phyloP scores from a whole-genome alignment of 768 basidiomycete species.

The Psilocybe sp. region DNA sequence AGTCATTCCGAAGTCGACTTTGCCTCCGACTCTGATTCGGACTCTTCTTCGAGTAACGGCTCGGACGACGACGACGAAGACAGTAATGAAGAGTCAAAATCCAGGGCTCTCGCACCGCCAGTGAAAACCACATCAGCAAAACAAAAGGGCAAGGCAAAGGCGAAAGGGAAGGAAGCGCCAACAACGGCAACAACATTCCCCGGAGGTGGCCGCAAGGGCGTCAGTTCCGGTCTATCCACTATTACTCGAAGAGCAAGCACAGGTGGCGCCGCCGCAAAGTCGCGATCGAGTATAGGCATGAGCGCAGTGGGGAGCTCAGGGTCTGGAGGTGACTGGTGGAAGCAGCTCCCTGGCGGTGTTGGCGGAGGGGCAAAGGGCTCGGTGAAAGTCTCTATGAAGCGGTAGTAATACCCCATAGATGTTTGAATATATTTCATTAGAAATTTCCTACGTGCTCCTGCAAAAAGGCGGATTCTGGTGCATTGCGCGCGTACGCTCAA shows the following conservation, averaged over 20 bases:
- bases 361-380: conserved; percentile 18
- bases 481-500: no score
- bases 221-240: conserved; percentile 62
- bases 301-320: background rate
- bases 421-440: no score
- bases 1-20: conserved; percentile 7
- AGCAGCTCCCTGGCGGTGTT: conserved; percentile 28
- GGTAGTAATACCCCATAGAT: background rate
- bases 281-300: conserved; percentile 3
- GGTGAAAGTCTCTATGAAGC: conserved; percentile 9
- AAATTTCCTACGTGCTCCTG: no score
- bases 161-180: conserved; percentile 8
- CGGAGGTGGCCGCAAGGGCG: conserved; percentile 57
- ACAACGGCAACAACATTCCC: conserved; percentile 26
- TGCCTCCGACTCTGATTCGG: conserved; percentile 5
- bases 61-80: conserved; percentile 12
- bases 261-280: conserved; percentile 1
- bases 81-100: background rate
- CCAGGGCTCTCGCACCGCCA: conserved; percentile 2
- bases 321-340: conserved; percentile 43
- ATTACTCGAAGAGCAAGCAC: conserved; percentile 33
- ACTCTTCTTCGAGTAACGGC: background rate
- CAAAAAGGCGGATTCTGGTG: no score
- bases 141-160: background rate
- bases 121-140: conserved; percentile 7